These are phyloP conservation scores for Silene latifolia DNA, from an alignment of 148 eudicot genomes.

Conservation along the genomic window DNA sequence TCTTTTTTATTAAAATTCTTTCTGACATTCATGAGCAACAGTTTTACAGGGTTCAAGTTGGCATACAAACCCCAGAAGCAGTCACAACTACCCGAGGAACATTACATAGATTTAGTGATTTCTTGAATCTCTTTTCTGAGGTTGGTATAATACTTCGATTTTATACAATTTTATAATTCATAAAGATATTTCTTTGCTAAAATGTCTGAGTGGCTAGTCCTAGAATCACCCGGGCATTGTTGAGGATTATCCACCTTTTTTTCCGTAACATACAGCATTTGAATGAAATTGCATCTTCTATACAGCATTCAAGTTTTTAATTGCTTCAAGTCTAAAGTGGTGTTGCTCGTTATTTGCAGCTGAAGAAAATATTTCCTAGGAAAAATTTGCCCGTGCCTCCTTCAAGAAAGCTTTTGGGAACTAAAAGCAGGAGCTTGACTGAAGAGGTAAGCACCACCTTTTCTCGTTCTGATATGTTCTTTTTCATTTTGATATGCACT, in stretches of 20 bases:
- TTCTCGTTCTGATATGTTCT: neutral
- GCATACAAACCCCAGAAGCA: slow-evolving; percentile 86
- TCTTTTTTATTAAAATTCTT: neutral
- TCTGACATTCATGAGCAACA: slow-evolving; percentile 48
- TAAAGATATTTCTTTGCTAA: slow-evolving; percentile 30
- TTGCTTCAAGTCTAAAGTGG: neutral
- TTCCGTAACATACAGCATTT: slow-evolving; percentile 16
- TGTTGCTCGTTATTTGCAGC: slow-evolving; percentile 40
- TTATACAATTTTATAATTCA: neutral
- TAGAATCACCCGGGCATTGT: neutral
- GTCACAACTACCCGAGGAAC: slow-evolving; percentile 63
- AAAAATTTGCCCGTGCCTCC: slow-evolving; percentile 74
- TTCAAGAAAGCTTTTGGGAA: slow-evolving; percentile 67
- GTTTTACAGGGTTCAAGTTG: slow-evolving; percentile 97
- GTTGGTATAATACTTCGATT: slow-evolving; percentile 45
- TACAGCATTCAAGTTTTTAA: too few relatives aligned
- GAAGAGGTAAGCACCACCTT: slow-evolving; percentile 60
- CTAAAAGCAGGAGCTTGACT: slow-evolving; percentile 52
- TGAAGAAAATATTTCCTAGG: slow-evolving; percentile 56
- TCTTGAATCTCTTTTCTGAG: slow-evolving; percentile 73
- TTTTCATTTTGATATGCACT: neutral
- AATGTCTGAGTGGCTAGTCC: neutral
- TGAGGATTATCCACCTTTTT: neutral
- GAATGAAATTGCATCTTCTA: neutral
- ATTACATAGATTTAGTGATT: slow-evolving; percentile 81